These are phyloP conservation scores for Panicum hallii DNA, from an alignment of 202 grass and related monocot species.

Conservation along the genomic window DNA sequence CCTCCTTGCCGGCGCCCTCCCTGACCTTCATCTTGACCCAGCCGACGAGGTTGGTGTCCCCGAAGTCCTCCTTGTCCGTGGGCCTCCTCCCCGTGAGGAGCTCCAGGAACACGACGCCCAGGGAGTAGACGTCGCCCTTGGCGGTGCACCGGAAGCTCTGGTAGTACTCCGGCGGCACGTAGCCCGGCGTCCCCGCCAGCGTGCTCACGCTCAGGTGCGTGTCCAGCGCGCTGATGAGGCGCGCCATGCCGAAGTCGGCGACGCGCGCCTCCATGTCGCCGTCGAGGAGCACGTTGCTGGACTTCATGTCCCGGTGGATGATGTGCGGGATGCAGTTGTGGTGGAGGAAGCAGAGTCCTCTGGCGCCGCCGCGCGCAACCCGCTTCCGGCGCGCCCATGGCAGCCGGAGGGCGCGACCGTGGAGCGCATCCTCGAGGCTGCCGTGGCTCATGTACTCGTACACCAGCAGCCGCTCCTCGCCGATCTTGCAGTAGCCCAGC, in stretches of 20 bases:
- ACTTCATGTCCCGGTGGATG: slow-evolving; percentile 98
- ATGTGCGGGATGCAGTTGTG: slow-evolving; percentile 98
- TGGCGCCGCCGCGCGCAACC: slow-evolving; percentile 69
- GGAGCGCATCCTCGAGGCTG: slow-evolving; percentile 85
- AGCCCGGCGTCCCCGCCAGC: slow-evolving; percentile 80
- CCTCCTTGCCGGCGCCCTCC: slow-evolving; percentile 65
- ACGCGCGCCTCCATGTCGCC: slow-evolving; percentile 71
- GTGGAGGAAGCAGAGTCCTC: slow-evolving; percentile 84
- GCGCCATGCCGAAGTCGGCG: slow-evolving; percentile 88
- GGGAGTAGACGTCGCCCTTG: slow-evolving; percentile 90
- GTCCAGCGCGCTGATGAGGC: slow-evolving; percentile 80
- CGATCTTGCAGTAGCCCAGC: slow-evolving; percentile 91
- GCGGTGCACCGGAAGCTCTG: slow-evolving; percentile 93
- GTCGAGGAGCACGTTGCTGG: slow-evolving; percentile 90
- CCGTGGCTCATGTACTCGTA: slow-evolving; percentile 89
- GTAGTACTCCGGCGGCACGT: slow-evolving; percentile 96
- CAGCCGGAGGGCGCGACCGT: slow-evolving; percentile 13
- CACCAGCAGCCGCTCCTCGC: slow-evolving; percentile 86
- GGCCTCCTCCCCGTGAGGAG: slow-evolving; percentile 76
- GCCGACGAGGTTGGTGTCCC: slow-evolving; percentile 86
- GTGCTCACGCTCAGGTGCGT: slow-evolving; percentile 95
- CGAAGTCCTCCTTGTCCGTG: slow-evolving; percentile 93
- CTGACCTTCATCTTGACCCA: slow-evolving; percentile 92
- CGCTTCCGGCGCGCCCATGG: slow-evolving; percentile 60
- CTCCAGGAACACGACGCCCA: slow-evolving; percentile 83